Evolutionary conservation across 768 basidiomycete genomes (phyloP).

Genomic region (Kockovaella imperatae): DNA sequence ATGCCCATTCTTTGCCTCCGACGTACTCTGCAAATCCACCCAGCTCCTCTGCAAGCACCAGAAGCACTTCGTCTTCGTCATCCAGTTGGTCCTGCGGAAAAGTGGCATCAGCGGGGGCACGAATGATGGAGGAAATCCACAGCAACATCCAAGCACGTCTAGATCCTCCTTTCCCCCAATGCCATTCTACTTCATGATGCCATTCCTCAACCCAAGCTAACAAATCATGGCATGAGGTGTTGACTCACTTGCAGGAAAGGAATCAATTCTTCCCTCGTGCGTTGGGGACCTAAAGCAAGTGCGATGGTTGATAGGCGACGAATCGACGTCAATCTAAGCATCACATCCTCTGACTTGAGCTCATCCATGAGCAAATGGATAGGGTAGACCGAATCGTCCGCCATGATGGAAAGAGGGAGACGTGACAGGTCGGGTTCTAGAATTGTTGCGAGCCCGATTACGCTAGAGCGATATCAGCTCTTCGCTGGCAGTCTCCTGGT

Average conservation of each 20-base stretch:
- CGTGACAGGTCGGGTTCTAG: too few species aligned
- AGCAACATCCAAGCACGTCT: too few species aligned
- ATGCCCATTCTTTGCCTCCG: conserved; percentile 78
- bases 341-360: conserved; percentile 93
- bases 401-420: neutral
- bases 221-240: too few species aligned
- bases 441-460: too few species aligned
- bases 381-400: too few species aligned
- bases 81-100: conserved; percentile 83
- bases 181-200: too few species aligned
- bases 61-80: conserved; percentile 95
- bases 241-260: conserved; percentile 68
- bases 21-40: conserved; percentile 92
- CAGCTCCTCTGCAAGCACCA: conserved; percentile 90
- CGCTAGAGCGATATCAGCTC: too few species aligned
- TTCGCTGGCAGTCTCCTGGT: too few species aligned
- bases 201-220: too few species aligned
- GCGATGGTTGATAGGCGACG: conserved; percentile 97
- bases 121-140: too few species aligned
- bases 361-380: conserved; percentile 98
- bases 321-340: conserved; percentile 88
- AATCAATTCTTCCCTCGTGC: conserved; percentile 88
- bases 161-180: too few species aligned
- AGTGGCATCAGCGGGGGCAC: too few species aligned
- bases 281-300: conserved; percentile 86